A percentile compares a stretch with the other conserved stretches of the same genome.
These are phyloP conservation scores for Moricandia moricandioides DNA, from an alignment of 345 rosid species.

Conservation along the genomic window DNA sequence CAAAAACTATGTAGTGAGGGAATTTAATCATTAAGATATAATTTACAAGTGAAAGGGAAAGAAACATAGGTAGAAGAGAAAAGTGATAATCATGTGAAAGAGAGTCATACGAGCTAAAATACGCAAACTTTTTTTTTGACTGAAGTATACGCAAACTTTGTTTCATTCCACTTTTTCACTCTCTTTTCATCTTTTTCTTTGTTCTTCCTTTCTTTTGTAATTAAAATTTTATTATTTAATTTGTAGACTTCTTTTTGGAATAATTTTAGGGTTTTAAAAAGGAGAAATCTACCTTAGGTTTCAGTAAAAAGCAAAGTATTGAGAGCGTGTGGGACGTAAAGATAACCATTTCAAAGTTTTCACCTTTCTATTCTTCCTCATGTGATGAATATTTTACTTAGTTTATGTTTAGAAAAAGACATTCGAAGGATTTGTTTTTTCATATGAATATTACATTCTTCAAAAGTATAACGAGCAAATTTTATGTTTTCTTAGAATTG, in stretches of 20 bases:
- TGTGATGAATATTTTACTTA: conserved; percentile 20
- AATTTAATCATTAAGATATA: conserved; percentile 32
- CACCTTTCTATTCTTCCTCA: conserved; percentile 32
- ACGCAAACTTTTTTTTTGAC: conserved; percentile 24
- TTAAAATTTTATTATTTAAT: neutral
- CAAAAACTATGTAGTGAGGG: neutral
- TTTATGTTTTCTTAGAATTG: neutral
- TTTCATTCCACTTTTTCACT: conserved; percentile 31
- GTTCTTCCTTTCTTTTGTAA: conserved; percentile 23
- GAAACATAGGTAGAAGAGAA: conserved; percentile 32
- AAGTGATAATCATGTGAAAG: conserved; percentile 36
- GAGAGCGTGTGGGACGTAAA: conserved; percentile 36
- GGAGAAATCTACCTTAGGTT: conserved; percentile 40
- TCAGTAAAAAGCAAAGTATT: conserved; percentile 34
- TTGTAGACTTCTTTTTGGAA: conserved; percentile 34
- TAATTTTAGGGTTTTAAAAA: conserved; percentile 38
- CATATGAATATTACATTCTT: neutral
- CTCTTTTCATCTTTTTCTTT: conserved; percentile 36
- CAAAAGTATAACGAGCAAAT: neutral
- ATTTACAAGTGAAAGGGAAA: conserved; percentile 22
- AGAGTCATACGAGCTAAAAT: conserved; percentile 32
- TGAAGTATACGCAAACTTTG: conserved; percentile 33
- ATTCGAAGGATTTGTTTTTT: conserved; percentile 4
- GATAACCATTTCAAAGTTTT: conserved; percentile 34
- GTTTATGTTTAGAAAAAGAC: conserved; percentile 1